phyloP scores from a whole-genome alignment of 2,329 filamentous ascomycete genomes.

The Sordariomycetes sp. region DNA sequence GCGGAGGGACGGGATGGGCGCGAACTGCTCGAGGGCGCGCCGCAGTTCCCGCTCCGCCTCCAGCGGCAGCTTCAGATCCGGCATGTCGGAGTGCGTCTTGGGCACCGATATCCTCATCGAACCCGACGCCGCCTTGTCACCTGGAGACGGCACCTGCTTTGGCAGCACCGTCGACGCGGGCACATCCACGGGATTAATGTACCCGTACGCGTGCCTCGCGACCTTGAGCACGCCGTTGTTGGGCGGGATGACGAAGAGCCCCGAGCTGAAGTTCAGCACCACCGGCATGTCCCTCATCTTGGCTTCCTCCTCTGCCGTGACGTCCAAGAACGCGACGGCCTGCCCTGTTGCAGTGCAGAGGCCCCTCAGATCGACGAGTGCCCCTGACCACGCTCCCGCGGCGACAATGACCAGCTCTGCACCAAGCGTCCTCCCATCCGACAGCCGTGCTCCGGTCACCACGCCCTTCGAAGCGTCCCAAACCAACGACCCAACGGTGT shows the following conservation, averaged over 20 bases:
- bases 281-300: constrained; percentile 57
- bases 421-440: constrained; percentile 33
- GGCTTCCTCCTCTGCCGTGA: constrained; percentile 62
- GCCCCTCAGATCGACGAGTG: constrained; percentile 67
- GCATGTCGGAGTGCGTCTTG: constrained; percentile 24
- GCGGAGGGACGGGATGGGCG: constrained; percentile 37
- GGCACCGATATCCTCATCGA: constrained; percentile 23
- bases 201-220: constrained; percentile 60
- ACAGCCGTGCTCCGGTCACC: constrained; percentile 40
- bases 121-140: constrained; percentile 10
- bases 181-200: constrained; percentile 38
- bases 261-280: constrained; percentile 58
- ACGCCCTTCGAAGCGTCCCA: constrained; percentile 23
- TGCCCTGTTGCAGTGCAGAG: constrained; percentile 75
- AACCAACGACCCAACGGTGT: constrained; percentile 31
- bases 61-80: constrained; percentile 36
- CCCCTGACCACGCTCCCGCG: constrained; percentile 77
- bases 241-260: constrained; percentile 68
- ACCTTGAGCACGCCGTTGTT: constrained; percentile 52
- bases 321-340: constrained; percentile 63
- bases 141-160: constrained; percentile 21
- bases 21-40: constrained; percentile 38
- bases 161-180: constrained; percentile 11
- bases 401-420: constrained; percentile 73
- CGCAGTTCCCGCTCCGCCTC: constrained; percentile 55